Percentiles rank a stretch among this genome's conserved stretches.
These are phyloP conservation scores for Stachybotrys chlorohalonatus DNA, from an alignment of 2,329 filamentous ascomycete species.

Conservation along the genomic window DNA sequence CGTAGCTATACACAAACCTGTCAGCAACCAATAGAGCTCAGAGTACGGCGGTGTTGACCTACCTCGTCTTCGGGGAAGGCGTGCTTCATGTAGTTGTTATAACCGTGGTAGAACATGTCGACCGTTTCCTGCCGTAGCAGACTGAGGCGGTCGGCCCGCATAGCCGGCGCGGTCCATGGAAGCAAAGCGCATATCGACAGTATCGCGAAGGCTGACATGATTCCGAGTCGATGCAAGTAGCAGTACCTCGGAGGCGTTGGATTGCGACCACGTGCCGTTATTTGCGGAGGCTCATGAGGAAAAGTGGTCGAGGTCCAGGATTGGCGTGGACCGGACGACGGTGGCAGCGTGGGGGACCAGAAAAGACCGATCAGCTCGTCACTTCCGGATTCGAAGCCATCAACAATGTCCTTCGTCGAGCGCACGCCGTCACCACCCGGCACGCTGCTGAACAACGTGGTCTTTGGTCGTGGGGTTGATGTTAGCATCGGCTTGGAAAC, in stretches of 20 bases:
- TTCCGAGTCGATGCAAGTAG: conserved; percentile 11
- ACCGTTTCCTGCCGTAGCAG: conserved; percentile 51
- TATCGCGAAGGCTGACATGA: conserved; percentile 17
- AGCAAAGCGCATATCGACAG: conserved; percentile 20
- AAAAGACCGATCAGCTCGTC: not conserved
- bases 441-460: not conserved
- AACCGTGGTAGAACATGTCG: conserved; percentile 94
- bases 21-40: conserved; percentile 2
- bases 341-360: not conserved
- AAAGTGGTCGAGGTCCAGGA: not conserved
- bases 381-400: not conserved
- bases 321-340: not conserved
- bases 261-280: conserved; percentile 11
- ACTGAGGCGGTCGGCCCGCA: conserved; percentile 46
- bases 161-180: conserved; percentile 36
- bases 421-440: not conserved
- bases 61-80: conserved; percentile 95
- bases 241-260: conserved; percentile 6
- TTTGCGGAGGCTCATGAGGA: conserved; percentile 14
- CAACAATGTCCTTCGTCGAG: not conserved
- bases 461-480: not conserved
- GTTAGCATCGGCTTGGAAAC: not conserved
- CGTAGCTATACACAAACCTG: conserved; percentile 48
- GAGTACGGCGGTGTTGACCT: conserved; percentile 1
- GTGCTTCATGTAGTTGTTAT: conserved; percentile 85